Percentiles rank a stretch among this genome's conserved stretches.
phyloP scores from a whole-genome alignment of 306 rosid genomes.

The Rosa rugosa region DNA sequence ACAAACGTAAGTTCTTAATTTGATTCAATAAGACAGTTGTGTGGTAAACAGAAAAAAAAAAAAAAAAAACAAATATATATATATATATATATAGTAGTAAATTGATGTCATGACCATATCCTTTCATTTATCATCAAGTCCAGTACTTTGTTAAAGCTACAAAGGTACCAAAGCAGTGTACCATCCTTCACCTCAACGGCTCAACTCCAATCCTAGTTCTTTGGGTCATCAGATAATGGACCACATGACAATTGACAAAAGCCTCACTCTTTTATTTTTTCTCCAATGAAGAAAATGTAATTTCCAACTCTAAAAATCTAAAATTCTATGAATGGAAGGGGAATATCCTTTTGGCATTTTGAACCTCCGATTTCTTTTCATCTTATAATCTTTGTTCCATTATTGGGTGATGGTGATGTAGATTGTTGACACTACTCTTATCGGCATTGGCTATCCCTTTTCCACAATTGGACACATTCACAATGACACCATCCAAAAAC shows the following conservation, averaged over 20 bases:
- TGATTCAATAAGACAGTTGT: no score
- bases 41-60: no score
- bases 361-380: background rate
- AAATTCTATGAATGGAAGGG: background rate
- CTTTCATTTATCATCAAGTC: background rate
- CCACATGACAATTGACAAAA: background rate
- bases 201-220: background rate
- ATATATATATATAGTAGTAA: no score
- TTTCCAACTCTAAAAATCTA: background rate
- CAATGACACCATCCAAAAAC: no score
- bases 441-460: background rate
- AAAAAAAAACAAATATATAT: no score
- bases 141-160: background rate
- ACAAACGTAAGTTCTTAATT: no score
- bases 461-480: no score
- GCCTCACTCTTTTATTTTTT: background rate
- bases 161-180: background rate
- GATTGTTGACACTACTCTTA: background rate
- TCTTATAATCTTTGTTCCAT: background rate
- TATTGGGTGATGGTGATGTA: slow-evolving; percentile 22
- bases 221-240: background rate
- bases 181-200: background rate
- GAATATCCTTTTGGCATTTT: slow-evolving; percentile 32
- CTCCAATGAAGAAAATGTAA: background rate
- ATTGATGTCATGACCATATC: background rate